Evolutionary conservation across 2,329 filamentous ascomycete species (phyloP), one percentile per base, ranked within the genome.

Genomic region (Xylariaceae sp.): DNA sequence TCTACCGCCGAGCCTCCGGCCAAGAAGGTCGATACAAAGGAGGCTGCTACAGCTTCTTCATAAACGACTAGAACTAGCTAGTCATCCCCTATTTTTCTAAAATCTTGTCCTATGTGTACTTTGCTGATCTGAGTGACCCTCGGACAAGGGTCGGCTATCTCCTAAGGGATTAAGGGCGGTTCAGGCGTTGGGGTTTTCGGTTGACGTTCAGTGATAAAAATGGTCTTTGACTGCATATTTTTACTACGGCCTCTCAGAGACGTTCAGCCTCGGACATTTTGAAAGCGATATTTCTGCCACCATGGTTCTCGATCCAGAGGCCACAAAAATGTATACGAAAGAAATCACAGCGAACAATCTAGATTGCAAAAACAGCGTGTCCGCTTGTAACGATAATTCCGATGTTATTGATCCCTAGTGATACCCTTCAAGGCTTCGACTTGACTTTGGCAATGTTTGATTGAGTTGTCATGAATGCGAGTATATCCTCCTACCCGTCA

Each of bases 11-110:
- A 77, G 59, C 81, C 78, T 35, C 75, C 82, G 2, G 78, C 82
- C 17, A 88, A 88, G 79, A 88, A 87, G 76, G 78, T 85, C 47
- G 82, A 87, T 64, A 74, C 70, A 69, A 83, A 83, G 75, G 70
- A 75, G 51, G 72, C 65, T 37, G 66, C 62, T 44, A 63, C 66
- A 15, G 64, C 66, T 48, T 61, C 64, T 34, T 60, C 67, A 34
- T 69, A 55, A 66, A 41, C 41, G 1, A 39, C 54, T 34, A 13
- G 39, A 17, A 17, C 15, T 34, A 48, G 44, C 39, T 47, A 56
- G 30, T 44, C 18, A 8, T 51, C 34, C 47, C 39, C 48, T 23
- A 51, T 51, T 9, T 53, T 53, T 54, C 47, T 53, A 15, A 44
- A 30, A 23, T 52, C 55, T 17, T 37, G 45, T 30, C 23, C 39